These are phyloP conservation scores for Ulota crispa DNA, from an alignment of 225 moss, liverwort and hornwort genomes.

Conservation along the genomic window DNA sequence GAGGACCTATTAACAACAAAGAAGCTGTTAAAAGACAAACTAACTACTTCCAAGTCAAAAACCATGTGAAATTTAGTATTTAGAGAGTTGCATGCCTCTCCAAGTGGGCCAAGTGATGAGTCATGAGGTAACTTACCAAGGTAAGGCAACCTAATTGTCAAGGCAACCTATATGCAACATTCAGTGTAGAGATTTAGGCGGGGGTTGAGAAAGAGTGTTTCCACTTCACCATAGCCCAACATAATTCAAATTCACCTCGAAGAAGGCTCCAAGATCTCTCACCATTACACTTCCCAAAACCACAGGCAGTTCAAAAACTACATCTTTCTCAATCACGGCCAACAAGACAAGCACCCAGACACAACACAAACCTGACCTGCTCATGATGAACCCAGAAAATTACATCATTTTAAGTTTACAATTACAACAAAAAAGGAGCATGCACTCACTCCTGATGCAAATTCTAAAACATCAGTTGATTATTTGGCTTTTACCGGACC, in stretches of 20 bases:
- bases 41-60: too few relatives aligned
- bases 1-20: too few relatives aligned
- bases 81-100: too few relatives aligned
- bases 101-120: too few relatives aligned
- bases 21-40: too few relatives aligned
- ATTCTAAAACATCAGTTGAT: conserved; percentile 16
- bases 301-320: background rate
- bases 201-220: background rate
- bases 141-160: too few relatives aligned
- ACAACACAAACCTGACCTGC: background rate
- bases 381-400: conserved; percentile 23
- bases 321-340: background rate
- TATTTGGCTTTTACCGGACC: conserved; percentile 9
- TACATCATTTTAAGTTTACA: conserved; percentile 43
- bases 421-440: conserved; percentile 14
- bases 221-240: background rate
- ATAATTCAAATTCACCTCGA: background rate
- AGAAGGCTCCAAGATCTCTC: background rate
- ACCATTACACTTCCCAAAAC: background rate
- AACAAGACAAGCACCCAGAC: conserved; percentile 8
- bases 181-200: too few relatives aligned
- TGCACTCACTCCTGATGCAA: conserved; percentile 20
- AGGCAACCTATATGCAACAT: too few relatives aligned
- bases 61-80: too few relatives aligned
- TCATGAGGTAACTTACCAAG: too few relatives aligned